Conservation (phyloP, 73 alveolate species). For the Tetrahymena elliotti region DNA sequence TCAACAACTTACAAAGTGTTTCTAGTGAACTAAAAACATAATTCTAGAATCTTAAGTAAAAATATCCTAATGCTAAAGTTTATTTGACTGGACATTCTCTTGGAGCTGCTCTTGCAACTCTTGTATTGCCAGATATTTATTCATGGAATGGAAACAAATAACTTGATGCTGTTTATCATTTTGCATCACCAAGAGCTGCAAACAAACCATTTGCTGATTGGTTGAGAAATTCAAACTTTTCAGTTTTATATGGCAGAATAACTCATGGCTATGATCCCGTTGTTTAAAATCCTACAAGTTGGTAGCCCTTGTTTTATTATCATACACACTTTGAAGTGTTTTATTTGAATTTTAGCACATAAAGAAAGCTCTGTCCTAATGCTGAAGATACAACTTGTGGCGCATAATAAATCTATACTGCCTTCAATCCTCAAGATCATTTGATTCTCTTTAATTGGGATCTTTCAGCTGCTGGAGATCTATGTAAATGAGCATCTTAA, state of each 20-base stretch:
- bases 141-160: background rate
- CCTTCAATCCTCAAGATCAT: background rate
- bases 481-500: background rate
- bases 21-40: background rate
- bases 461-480: background rate
- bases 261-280: slow-evolving; percentile 41
- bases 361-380: background rate
- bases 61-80: slow-evolving; percentile 14
- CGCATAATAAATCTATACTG: background rate
- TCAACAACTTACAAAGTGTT: background rate
- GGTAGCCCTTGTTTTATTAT: background rate
- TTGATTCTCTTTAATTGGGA: background rate
- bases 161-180: background rate
- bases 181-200: background rate
- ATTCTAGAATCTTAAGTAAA: background rate
- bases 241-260: slow-evolving; percentile 15
- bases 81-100: slow-evolving; percentile 34
- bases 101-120: slow-evolving; percentile 45
- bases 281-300: slow-evolving; percentile 5
- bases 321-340: background rate
- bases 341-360: background rate
- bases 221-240: background rate
- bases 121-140: background rate
- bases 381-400: background rate
- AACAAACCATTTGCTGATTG: background rate